Evolutionary conservation across 805 yeast species (phyloP).

Genomic region (Isabelozyma gotoi): DNA sequence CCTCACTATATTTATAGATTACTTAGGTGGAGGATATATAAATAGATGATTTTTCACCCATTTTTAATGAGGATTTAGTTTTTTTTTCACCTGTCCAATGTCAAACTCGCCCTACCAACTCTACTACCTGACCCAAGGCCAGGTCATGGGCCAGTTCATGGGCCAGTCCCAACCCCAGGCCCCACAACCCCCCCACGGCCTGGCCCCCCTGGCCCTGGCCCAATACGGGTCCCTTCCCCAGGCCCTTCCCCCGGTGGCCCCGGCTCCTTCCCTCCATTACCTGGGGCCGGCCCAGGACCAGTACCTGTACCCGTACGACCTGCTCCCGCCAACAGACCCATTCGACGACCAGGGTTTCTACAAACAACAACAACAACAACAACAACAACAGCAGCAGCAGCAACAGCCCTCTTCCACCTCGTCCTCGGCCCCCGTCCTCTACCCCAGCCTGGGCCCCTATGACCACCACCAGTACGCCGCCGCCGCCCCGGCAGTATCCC

Average conservation of each 20-base stretch:
- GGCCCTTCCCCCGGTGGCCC: too few relatives aligned
- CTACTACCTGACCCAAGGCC: neutral
- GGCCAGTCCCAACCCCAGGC: slow-evolving; percentile 1
- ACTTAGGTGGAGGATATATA: too few relatives aligned
- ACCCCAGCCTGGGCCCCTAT: too few relatives aligned
- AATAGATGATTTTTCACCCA: neutral
- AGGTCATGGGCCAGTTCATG: neutral
- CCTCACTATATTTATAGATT: neutral
- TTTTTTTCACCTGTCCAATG: neutral
- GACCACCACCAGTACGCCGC: slow-evolving; percentile 4
- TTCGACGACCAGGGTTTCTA: slow-evolving; percentile 1
- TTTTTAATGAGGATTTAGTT: too few relatives aligned
- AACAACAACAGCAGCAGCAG: slow-evolving; percentile 7
- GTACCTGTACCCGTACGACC: neutral
- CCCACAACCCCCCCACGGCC: too few relatives aligned
- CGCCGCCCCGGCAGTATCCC: too few relatives aligned
- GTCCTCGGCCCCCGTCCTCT: too few relatives aligned
- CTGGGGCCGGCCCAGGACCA: neutral
- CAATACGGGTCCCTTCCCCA: too few relatives aligned
- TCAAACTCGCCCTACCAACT: neutral
- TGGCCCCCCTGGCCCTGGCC: too few relatives aligned
- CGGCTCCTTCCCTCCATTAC: too few relatives aligned
- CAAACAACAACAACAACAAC: slow-evolving; percentile 8
- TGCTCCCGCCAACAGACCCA: slow-evolving; percentile 3
- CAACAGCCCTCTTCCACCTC: slow-evolving; percentile 5